A percentile compares a stretch with the other conserved stretches of the same genome.
These are phyloP conservation scores for Yamadazyma akitaensis DNA, from an alignment of 805 yeast genomes.

Conservation along the genomic window DNA sequence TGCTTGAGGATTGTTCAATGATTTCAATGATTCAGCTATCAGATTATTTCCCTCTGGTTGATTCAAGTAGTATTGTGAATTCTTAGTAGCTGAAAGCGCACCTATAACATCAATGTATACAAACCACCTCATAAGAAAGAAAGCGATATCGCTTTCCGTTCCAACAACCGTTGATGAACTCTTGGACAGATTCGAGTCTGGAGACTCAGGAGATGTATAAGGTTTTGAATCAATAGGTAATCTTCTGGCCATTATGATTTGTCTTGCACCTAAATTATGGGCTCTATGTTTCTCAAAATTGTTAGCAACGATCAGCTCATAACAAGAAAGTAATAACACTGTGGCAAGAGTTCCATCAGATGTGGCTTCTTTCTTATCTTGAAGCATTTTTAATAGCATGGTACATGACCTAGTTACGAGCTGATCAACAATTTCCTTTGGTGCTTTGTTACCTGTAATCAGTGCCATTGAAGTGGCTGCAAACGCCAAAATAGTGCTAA, in stretches of 20 bases:
- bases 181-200: slow-evolving; percentile 9
- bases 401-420: slow-evolving; percentile 55
- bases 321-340: slow-evolving; percentile 55
- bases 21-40: slow-evolving; percentile 14
- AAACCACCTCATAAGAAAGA: slow-evolving; percentile 65
- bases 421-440: slow-evolving; percentile 46
- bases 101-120: slow-evolving; percentile 66
- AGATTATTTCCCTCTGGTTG: slow-evolving; percentile 17
- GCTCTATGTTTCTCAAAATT: slow-evolving; percentile 55
- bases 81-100: slow-evolving; percentile 52
- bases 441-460: slow-evolving; percentile 24
- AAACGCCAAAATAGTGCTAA: slow-evolving; percentile 52
- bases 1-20: slow-evolving; percentile 18
- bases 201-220: slow-evolving; percentile 5
- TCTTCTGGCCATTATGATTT: slow-evolving; percentile 53
- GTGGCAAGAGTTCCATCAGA: slow-evolving; percentile 68
- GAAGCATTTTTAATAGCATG: slow-evolving; percentile 51
- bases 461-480: slow-evolving; percentile 31
- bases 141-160: slow-evolving; percentile 41
- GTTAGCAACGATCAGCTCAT: slow-evolving; percentile 45
- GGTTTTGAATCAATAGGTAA: slow-evolving; percentile 1
- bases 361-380: slow-evolving; percentile 49
- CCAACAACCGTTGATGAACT: slow-evolving; percentile 8
- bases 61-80: slow-evolving; percentile 29
- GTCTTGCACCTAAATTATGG: slow-evolving; percentile 66